Base-by-base conservation (phyloP, 2,329 filamentous ascomycete genomes). In the Rhytidhysteron rufulum region DNA sequence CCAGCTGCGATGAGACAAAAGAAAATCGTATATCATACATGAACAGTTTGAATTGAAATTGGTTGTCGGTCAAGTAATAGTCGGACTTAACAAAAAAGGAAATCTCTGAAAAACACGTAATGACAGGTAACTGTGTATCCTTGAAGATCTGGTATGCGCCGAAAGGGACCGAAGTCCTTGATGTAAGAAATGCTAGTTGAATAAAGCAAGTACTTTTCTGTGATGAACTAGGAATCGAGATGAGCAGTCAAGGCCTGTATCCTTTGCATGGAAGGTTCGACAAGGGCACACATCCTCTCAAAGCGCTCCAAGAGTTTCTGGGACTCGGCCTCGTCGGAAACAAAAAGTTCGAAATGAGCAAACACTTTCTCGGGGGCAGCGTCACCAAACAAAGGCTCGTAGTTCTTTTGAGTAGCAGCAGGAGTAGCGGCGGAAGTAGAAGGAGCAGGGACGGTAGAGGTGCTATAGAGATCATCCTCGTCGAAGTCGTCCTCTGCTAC, bases 331-430 rank as follows among this genome's bases (percentile, higher is more conserved):
- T 77, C 73, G 43, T 77, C 69, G 1, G 72, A 69, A 19, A 85
- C 76, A 21, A 86, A 69, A n/a, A 89, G 73, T 49, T 85, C 78
- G 53, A 78, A 80, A 35, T 78, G 74, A 11, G 78, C 69, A 34
- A 80, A 69, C 3, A 75, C 67, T 72, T 90, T 90, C 52, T 85
- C 82, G 1, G 77, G 60, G 44, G 76, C 70, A 43, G 86, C 68
- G 27, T 75, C 76, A 34, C 74, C 75, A 41, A 72, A 68, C 10
- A 65, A 49, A 9, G 36, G 38, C 34, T 62, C 57, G 11, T 22
- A 19, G 41, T 57, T 45, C 29, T 62, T 50, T 21, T 63, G 54
- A 20, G 53, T 43, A 10, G 55, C 31, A 21, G 58, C 49, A 42
- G 41, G 20, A 38, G 34, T 9, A 33, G 78, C 74, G 63, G 48